phyloP scores from a whole-genome alignment of 1,139 yeast genomes.

The Kodamaea fungicola region DNA sequence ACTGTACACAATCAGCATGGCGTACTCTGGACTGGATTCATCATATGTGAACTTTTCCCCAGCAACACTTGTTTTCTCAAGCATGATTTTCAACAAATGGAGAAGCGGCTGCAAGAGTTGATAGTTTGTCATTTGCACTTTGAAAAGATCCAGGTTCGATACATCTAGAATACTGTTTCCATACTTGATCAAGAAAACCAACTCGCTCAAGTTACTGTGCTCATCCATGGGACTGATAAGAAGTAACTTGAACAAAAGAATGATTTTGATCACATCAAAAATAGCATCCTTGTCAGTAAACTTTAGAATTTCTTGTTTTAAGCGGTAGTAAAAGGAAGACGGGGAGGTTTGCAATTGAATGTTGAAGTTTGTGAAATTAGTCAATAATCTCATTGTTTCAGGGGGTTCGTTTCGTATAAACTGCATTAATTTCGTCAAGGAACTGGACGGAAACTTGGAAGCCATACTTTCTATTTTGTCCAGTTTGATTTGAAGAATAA shows the following conservation, averaged over 20 bases:
- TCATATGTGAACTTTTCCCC: not conserved
- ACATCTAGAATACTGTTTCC: constrained; percentile 20
- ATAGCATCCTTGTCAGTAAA: constrained; percentile 9
- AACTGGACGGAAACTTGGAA: constrained; percentile 10
- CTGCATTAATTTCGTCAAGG: constrained; percentile 12
- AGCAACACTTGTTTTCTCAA: constrained; percentile 12
- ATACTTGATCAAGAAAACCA: constrained; percentile 19
- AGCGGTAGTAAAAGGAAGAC: constrained; percentile 1
- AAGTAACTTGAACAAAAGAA: constrained; percentile 31
- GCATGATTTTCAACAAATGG: constrained; percentile 29
- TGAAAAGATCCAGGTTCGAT: constrained; percentile 24
- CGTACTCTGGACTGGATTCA: constrained; percentile 3
- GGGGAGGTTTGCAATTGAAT: constrained; percentile 5
- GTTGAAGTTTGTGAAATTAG: constrained; percentile 14
- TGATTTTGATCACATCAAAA: constrained; percentile 18
- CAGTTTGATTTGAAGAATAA: constrained; percentile 13
- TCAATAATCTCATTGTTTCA: constrained; percentile 9
- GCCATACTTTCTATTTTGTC: constrained; percentile 9
- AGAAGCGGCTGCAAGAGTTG: constrained; percentile 35
- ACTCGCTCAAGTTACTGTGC: constrained; percentile 19
- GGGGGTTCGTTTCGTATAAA: constrained; percentile 14
- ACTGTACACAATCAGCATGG: constrained; percentile 18
- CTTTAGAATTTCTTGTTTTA: constrained; percentile 3
- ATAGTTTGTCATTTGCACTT: constrained; percentile 32
- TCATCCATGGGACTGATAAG: constrained; percentile 24